These are phyloP conservation scores for Durotheca rogersii DNA, from an alignment of 495 filamentous ascomycete species.

Conservation along the genomic window DNA sequence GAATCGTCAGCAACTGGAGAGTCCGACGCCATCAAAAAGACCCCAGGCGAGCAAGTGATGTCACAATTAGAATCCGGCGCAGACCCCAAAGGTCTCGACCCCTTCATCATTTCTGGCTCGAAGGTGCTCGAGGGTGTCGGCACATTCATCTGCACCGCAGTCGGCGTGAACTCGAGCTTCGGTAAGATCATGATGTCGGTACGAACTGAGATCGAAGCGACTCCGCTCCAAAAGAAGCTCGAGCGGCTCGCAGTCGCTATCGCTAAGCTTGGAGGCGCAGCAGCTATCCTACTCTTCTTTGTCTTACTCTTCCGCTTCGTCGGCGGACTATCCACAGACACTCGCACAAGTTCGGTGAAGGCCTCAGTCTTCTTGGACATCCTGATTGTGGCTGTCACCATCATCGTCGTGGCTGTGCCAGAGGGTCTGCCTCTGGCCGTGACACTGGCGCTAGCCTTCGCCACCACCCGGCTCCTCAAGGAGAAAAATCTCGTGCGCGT, in stretches of 20 bases:
- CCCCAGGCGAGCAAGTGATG: constrained; percentile 62
- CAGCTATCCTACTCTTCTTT: constrained; percentile 71
- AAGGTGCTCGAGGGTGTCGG: constrained; percentile 83
- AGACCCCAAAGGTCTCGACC: constrained; percentile 56
- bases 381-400: constrained; percentile 77
- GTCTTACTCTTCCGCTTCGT: constrained; percentile 76
- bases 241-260: constrained; percentile 76
- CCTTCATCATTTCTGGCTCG: constrained; percentile 79
- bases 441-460: constrained; percentile 77
- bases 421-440: constrained; percentile 82
- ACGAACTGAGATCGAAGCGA: constrained; percentile 73
- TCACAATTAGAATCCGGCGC: constrained; percentile 60
- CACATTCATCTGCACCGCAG: constrained; percentile 72
- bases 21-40: constrained; percentile 66
- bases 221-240: constrained; percentile 75
- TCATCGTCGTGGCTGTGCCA: constrained; percentile 81
- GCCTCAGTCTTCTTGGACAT: constrained; percentile 77
- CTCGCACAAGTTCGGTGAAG: constrained; percentile 55
- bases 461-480: constrained; percentile 76
- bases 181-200: constrained; percentile 84
- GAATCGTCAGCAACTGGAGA: constrained; percentile 79
- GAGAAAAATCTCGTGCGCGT: constrained; percentile 80
- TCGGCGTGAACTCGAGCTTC: constrained; percentile 69
- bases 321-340: constrained; percentile 54
- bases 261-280: constrained; percentile 69